These are phyloP conservation scores for Argentina anserina DNA, from an alignment of 306 rosid species.

Conservation along the genomic window DNA sequence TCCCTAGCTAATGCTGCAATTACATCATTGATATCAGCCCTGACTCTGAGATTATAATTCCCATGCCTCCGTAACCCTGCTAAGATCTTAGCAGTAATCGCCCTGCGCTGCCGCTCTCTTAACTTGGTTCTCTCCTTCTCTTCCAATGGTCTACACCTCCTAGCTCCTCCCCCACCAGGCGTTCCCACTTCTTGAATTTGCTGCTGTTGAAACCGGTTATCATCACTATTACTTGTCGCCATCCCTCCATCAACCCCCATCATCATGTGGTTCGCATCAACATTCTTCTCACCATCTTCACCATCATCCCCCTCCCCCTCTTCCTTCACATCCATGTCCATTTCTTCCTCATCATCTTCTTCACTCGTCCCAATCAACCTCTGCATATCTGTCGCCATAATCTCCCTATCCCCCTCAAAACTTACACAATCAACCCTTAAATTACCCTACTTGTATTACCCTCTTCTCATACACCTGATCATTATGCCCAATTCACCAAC, in stretches of 20 bases:
- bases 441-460: conserved; percentile 17
- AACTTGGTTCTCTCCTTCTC: conserved; percentile 98
- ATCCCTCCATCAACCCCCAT: conserved; percentile 63
- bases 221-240: conserved; percentile 39
- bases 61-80: conserved; percentile 99
- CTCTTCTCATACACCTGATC: conserved; percentile 17
- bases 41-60: conserved; percentile 91
- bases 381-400: conserved; percentile 75
- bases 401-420: conserved; percentile 27
- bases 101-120: conserved; percentile 97
- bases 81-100: conserved; percentile 91
- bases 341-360: conserved; percentile 87
- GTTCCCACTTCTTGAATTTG: conserved; percentile 67
- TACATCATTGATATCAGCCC: conserved; percentile 97
- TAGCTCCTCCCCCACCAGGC: conserved; percentile 67
- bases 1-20: conserved; percentile 92
- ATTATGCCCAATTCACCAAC: conserved; percentile 4
- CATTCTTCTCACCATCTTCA: conserved; percentile 49
- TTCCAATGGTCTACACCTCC: conserved; percentile 86
- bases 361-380: conserved; percentile 74
- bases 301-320: conserved; percentile 65
- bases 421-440: conserved; percentile 4
- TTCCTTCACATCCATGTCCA: conserved; percentile 89
- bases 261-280: conserved; percentile 40
- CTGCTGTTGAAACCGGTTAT: conserved; percentile 58